These are phyloP conservation scores for Camellia oleifera DNA, from an alignment of 179 eudicot species.

Conservation along the genomic window DNA sequence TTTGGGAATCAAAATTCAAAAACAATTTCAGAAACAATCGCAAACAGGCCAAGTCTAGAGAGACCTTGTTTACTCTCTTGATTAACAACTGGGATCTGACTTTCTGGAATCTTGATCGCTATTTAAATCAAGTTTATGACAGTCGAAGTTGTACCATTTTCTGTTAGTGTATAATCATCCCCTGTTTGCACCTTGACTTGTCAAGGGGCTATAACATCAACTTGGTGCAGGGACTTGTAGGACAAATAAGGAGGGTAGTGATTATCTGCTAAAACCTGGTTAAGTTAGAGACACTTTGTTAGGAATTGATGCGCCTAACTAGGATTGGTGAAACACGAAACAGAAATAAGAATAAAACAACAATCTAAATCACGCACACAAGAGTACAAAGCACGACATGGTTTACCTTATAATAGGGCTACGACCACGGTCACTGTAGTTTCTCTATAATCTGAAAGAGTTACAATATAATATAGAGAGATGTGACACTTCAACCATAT, in stretches of 20 bases:
- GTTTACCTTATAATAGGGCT: too few species aligned
- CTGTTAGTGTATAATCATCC: background rate
- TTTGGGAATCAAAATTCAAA: background rate
- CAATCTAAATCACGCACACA: background rate
- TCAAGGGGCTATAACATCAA: background rate
- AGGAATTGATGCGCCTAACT: too few species aligned
- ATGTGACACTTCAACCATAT: too few species aligned
- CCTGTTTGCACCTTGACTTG: background rate
- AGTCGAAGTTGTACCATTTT: background rate
- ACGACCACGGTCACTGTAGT: too few species aligned
- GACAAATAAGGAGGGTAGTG: background rate
- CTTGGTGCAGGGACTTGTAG: background rate
- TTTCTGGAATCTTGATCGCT: background rate
- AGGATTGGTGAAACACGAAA: too few species aligned
- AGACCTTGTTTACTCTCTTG: constrained; percentile 1
- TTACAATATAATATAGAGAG: too few species aligned
- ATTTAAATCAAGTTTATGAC: too few species aligned
- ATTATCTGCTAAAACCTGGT: background rate
- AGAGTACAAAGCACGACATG: background rate
- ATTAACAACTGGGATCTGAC: background rate
- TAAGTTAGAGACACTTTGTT: background rate
- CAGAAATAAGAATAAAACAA: too few species aligned
- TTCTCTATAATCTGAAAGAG: too few species aligned
- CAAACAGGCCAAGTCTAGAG: background rate
- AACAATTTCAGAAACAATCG: background rate